Evolutionary conservation across 176 grass and related monocot species (phyloP).

Genomic region (Triticum aestivum): IWGSC_CS_RefSeq_v2.1 NC_057808.1:271258821-271259320

Average conservation of each 20-base stretch:
- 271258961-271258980: slow-evolving; percentile 43
- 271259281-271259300: slow-evolving; percentile 77
- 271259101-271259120: slow-evolving; percentile 14
- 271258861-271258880: neutral
- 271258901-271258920: slow-evolving; percentile 21
- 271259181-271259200: slow-evolving; percentile 89
- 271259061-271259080: slow-evolving; percentile 56
- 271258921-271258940: slow-evolving; percentile 58
- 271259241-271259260: slow-evolving; percentile 12
- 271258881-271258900: neutral
- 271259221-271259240: slow-evolving; percentile 10
- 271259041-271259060: slow-evolving; percentile 87
- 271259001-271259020: slow-evolving; percentile 68
- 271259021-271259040: slow-evolving; percentile 96
- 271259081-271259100: slow-evolving; percentile 2
- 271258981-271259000: slow-evolving; percentile 57
- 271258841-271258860: neutral
- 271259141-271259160: slow-evolving; percentile 63
- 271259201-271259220: slow-evolving; percentile 67
- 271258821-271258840: neutral
- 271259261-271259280: slow-evolving; percentile 33
- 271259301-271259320: slow-evolving; percentile 85
- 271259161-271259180: slow-evolving; percentile 71
- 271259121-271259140: slow-evolving; percentile 13
- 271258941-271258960: slow-evolving; percentile 78